These are phyloP conservation scores for Crithidia acanthocephali DNA, from an alignment of 208 protist species.

Conservation along the genomic window DNA sequence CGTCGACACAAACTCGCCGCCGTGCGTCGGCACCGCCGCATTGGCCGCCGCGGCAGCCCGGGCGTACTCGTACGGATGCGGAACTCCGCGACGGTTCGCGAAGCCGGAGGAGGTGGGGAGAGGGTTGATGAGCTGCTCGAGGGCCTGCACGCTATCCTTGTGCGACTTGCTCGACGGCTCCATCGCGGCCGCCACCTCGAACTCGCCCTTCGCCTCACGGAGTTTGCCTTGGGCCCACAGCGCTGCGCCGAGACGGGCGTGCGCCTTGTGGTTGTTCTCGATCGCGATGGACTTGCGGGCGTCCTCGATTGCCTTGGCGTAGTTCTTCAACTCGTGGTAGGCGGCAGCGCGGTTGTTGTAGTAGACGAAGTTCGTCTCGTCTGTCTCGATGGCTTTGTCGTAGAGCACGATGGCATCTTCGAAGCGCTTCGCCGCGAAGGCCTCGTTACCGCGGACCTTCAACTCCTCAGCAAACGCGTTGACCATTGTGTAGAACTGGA, in stretches of 20 bases:
- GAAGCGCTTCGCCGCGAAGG: constrained; percentile 75
- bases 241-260: constrained; percentile 59
- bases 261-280: constrained; percentile 70
- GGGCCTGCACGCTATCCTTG: constrained; percentile 40
- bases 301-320: constrained; percentile 74
- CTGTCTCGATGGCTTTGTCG: constrained; percentile 71
- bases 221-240: constrained; percentile 65
- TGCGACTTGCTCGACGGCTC: constrained; percentile 48
- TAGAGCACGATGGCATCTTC: constrained; percentile 82
- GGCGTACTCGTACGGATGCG: constrained; percentile 44
- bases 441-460: constrained; percentile 79
- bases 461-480: constrained; percentile 56
- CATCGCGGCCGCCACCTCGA: constrained; percentile 51
- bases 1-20: constrained; percentile 47
- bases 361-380: constrained; percentile 74
- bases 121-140: constrained; percentile 44
- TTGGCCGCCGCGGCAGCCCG: constrained; percentile 37
- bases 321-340: constrained; percentile 73
- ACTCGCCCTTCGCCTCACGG: constrained; percentile 53
- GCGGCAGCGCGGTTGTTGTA: constrained; percentile 92
- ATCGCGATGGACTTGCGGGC: constrained; percentile 58
- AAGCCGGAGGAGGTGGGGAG: constrained; percentile 23
- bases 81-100: constrained; percentile 30
- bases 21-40: constrained; percentile 28
- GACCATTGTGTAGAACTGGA: constrained; percentile 12